Percentiles rank a stretch among this genome's conserved stretches.
Evolutionary conservation across 2,329 filamentous ascomycete genomes (phyloP).

Genomic region (Phaeosphaeria sp.): DNA sequence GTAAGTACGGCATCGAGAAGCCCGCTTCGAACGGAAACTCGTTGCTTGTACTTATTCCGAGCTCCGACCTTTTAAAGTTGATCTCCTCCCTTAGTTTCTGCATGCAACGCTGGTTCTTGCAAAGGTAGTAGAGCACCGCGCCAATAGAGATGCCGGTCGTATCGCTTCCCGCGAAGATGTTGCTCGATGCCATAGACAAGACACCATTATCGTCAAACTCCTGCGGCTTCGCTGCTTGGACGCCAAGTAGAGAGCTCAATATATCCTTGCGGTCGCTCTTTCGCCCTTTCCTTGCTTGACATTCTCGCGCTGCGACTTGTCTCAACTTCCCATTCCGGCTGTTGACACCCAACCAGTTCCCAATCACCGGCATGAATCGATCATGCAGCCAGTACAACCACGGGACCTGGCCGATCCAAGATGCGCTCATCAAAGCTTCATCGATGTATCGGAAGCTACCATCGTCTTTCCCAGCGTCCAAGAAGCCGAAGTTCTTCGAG

Average conservation of each 20-base stretch:
- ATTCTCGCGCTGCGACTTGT: constrained; percentile 31
- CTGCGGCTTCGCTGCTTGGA: constrained; percentile 43
- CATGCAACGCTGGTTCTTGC: constrained; percentile 20
- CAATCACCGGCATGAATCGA: constrained; percentile 43
- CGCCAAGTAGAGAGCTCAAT: constrained; percentile 45
- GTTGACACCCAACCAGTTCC: constrained; percentile 45
- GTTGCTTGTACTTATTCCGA: neutral
- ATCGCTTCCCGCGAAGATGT: constrained; percentile 51
- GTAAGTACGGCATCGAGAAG: constrained; percentile 28
- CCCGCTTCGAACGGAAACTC: constrained; percentile 19
- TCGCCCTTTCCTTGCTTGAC: constrained; percentile 10
- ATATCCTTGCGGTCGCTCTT: constrained; percentile 42
- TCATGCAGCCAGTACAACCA: constrained; percentile 46
- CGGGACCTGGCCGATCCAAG: constrained; percentile 50
- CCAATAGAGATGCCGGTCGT: constrained; percentile 50
- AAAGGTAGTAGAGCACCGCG: constrained; percentile 27
- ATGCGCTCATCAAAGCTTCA: constrained; percentile 35
- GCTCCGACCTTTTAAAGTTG: constrained; percentile 9
- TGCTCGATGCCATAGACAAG: constrained; percentile 44
- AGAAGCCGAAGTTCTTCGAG: constrained; percentile 24
- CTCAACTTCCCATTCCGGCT: constrained; percentile 43
- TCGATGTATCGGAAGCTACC: constrained; percentile 33
- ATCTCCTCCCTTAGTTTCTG: constrained; percentile 24
- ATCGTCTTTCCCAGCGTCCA: constrained; percentile 20
- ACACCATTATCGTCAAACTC: constrained; percentile 47